Percentiles rank a stretch among this genome's conserved stretches.
Evolutionary conservation across 805 yeast genomes (phyloP).

Genomic region (Wickerhamomyces pijperi): DNA sequence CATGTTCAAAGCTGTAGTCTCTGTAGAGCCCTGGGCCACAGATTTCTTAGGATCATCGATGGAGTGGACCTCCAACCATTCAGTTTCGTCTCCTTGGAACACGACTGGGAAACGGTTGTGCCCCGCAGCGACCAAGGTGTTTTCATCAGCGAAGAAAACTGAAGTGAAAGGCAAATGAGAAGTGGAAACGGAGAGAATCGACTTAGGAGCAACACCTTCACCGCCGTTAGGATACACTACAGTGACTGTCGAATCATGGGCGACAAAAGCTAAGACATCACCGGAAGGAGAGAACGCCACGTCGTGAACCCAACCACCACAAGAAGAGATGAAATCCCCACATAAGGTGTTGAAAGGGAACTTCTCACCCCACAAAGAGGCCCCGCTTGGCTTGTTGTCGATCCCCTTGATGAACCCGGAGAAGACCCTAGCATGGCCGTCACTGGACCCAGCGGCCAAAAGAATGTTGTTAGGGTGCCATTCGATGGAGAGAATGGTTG

Average conservation of each 20-base stretch:
- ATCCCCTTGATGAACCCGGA: conserved; percentile 83
- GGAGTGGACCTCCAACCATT: conserved; percentile 49
- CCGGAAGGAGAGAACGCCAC: conserved; percentile 78
- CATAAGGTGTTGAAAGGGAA: conserved; percentile 88
- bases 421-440: conserved; percentile 84
- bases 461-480: conserved; percentile 94
- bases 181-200: conserved; percentile 48
- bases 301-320: conserved; percentile 88
- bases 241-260: conserved; percentile 80
- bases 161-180: conserved; percentile 73
- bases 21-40: conserved; percentile 33
- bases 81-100: conserved; percentile 55
- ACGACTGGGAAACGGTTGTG: conserved; percentile 86
- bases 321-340: conserved; percentile 63
- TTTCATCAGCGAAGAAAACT: conserved; percentile 56
- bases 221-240: conserved; percentile 65
- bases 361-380: conserved; percentile 87
- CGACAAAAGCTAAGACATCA: conserved; percentile 65
- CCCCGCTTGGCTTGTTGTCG: conserved; percentile 62
- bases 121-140: conserved; percentile 76
- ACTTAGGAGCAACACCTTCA: conserved; percentile 50
- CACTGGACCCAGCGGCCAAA: conserved; percentile 85
- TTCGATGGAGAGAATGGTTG: conserved; percentile 70
- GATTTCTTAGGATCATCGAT: conserved; percentile 41
- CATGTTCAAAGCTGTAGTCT: conserved; percentile 80